phyloP scores from a whole-genome alignment of 176 grass and related monocot genomes.

The Phyllostachys edulis region DNA sequence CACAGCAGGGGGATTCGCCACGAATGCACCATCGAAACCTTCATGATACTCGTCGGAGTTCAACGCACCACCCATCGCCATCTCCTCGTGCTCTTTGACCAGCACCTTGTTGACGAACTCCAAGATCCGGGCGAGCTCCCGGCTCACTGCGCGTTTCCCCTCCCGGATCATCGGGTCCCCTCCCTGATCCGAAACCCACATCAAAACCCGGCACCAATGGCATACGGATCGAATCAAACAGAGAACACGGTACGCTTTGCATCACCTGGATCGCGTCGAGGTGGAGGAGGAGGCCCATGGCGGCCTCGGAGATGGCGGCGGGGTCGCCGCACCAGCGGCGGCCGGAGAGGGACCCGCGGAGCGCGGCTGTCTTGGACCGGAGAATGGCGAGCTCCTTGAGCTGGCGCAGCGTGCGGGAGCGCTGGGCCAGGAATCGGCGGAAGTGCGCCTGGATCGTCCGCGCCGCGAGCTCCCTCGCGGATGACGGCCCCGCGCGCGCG shows the following conservation, averaged over 20 bases:
- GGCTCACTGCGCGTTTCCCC: conserved; percentile 71
- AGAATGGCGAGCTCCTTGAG: conserved; percentile 78
- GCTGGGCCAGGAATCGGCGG: conserved; percentile 76
- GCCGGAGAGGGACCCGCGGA: conserved; percentile 59
- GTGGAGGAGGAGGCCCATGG: conserved; percentile 56
- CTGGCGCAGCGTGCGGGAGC: conserved; percentile 82
- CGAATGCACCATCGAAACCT: conserved; percentile 14
- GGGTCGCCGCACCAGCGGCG: conserved; percentile 40
- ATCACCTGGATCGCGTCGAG: conserved; percentile 85
- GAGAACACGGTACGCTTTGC: background rate
- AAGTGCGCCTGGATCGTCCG: conserved; percentile 82
- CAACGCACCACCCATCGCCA: conserved; percentile 6
- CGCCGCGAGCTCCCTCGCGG: conserved; percentile 61
- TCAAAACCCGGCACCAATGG: conserved; percentile 6
- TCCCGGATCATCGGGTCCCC: conserved; percentile 76
- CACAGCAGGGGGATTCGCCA: background rate
- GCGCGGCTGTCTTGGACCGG: conserved; percentile 58
- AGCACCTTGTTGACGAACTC: conserved; percentile 88
- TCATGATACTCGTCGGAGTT: conserved; percentile 33
- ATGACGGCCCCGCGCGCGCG: background rate
- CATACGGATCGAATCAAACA: conserved; percentile 1
- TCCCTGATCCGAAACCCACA: conserved; percentile 46
- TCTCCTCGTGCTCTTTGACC: conserved; percentile 55
- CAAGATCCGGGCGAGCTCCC: conserved; percentile 72
- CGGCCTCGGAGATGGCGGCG: conserved; percentile 48